Evolutionary conservation across 1,284 basidiomycete species (phyloP).

Genomic region (Malassezia equina): DNA sequence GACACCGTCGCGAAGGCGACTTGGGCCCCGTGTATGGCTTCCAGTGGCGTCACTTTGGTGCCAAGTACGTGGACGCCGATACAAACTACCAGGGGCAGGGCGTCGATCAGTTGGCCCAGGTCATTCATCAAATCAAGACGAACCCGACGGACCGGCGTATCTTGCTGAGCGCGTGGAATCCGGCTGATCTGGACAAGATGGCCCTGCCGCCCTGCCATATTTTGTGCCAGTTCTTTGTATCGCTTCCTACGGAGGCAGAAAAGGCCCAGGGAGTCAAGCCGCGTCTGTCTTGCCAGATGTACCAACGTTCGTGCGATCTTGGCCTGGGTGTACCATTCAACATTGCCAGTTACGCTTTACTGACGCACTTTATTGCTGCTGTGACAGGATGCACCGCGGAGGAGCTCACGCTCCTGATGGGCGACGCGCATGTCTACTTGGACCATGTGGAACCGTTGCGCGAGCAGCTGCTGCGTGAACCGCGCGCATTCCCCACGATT

Average conservation of each 20-base stretch:
- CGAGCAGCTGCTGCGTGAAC: slow-evolving; percentile 66
- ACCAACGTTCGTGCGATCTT: slow-evolving; percentile 90
- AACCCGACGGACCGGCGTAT: slow-evolving; percentile 93
- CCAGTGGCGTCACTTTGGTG: slow-evolving; percentile 97
- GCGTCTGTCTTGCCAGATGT: slow-evolving; percentile 80
- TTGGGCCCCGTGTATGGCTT: slow-evolving; percentile 95
- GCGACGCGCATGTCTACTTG: slow-evolving; percentile 89
- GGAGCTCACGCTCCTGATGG: slow-evolving; percentile 80
- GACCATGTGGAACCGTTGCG: slow-evolving; percentile 82
- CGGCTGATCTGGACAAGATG: slow-evolving; percentile 80
- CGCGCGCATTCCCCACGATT: slow-evolving; percentile 73
- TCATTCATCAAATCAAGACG: slow-evolving; percentile 80
- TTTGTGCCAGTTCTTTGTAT: slow-evolving; percentile 97
- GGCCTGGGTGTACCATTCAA: slow-evolving; percentile 91
- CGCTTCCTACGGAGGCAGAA: slow-evolving; percentile 57
- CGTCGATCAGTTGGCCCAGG: slow-evolving; percentile 81
- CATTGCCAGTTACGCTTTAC: slow-evolving; percentile 90
- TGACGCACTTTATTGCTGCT: slow-evolving; percentile 91
- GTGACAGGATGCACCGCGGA: slow-evolving; percentile 76
- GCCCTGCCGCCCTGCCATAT: slow-evolving; percentile 96
- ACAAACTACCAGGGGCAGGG: slow-evolving; percentile 70
- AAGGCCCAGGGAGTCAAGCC: slow-evolving; percentile 17
- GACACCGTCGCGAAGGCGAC: slow-evolving; percentile 77
- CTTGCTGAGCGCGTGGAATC: slow-evolving; percentile 93
- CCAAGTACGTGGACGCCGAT: slow-evolving; percentile 71